Evolutionary conservation across 1,284 basidiomycete genomes (phyloP).

Genomic region (Sporisorium iseilematis-ciliati): DNA sequence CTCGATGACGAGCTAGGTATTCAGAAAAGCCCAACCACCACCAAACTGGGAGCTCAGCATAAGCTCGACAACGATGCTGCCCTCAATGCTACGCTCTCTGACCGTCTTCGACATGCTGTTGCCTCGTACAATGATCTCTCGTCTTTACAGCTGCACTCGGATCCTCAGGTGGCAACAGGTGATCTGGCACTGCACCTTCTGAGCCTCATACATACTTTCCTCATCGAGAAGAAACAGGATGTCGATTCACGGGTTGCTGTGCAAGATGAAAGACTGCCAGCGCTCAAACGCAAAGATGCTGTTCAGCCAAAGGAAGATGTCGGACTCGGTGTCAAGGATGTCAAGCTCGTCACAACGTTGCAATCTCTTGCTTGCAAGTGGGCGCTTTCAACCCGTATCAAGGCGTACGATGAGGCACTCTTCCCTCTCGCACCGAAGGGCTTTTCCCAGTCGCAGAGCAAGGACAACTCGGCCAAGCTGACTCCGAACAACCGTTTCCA

Average conservation of each 20-base stretch:
- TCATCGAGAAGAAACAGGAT: conserved; percentile 36
- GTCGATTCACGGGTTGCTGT: conserved; percentile 23
- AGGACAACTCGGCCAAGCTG: conserved; percentile 13
- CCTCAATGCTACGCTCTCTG: conserved; percentile 27
- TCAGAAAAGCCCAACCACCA: conserved; percentile 25
- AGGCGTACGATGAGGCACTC: conserved; percentile 33
- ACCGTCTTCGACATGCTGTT: conserved; percentile 15
- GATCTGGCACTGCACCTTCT: conserved; percentile 37
- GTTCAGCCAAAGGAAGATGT: conserved; percentile 44
- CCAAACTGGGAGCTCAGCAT: conserved; percentile 32
- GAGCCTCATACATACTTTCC: conserved; percentile 19
- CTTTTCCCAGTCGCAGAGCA: conserved; percentile 10
- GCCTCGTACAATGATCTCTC: conserved; percentile 22
- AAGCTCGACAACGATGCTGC: conserved; percentile 17
- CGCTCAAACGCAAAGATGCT: conserved; percentile 16
- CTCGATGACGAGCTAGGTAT: conserved; percentile 43
- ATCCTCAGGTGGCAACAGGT: conserved; percentile 33
- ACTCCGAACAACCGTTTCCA: conserved; percentile 39
- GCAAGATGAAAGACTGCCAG: conserved; percentile 9
- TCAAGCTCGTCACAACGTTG: conserved; percentile 44
- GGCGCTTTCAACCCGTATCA: conserved; percentile 34
- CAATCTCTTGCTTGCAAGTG: conserved; percentile 39
- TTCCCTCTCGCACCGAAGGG: conserved; percentile 22
- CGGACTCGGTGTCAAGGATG: conserved; percentile 44
- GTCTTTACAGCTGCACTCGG: conserved; percentile 12